phyloP scores from a whole-genome alignment of 495 filamentous ascomycete genomes.

The Staphylotrichum tortipilum region DNA sequence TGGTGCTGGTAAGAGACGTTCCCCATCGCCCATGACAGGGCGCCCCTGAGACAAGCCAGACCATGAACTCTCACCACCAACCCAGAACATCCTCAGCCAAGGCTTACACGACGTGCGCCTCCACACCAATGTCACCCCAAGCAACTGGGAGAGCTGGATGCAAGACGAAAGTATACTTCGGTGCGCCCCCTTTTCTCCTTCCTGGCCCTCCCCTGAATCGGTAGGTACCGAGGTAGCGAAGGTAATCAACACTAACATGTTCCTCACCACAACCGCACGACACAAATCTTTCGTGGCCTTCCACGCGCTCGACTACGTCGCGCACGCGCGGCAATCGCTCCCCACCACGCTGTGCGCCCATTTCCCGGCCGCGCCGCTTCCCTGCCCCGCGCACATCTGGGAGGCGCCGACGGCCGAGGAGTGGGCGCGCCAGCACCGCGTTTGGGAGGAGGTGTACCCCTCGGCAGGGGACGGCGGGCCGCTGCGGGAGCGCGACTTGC shows the following conservation, averaged over 20 bases:
- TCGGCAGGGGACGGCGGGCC: neutral
- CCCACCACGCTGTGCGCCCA: neutral
- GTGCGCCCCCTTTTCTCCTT: neutral
- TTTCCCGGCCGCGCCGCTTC: neutral
- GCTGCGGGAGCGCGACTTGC: neutral
- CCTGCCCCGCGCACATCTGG: neutral
- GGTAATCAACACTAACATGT: no score
- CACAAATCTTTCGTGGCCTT: neutral
- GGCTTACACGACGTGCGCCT: neutral
- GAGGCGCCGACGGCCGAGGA: neutral
- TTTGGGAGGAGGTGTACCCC: neutral
- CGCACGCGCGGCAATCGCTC: neutral
- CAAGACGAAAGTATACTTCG: neutral
- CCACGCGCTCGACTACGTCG: slow-evolving; percentile 1
- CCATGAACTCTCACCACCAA: neutral
- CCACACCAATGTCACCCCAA: neutral
- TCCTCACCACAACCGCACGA: neutral
- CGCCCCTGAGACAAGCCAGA: no score
- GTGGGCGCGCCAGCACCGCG: neutral
- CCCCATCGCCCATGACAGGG: neutral
- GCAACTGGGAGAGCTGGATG: neutral
- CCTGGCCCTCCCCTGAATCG: neutral
- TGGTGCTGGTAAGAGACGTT: neutral
- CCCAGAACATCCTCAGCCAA: neutral
- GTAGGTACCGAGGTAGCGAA: neutral